phyloP scores from a whole-genome alignment of 2,329 filamentous ascomycete species.

The Arthrinium phaeospermum region DNA sequence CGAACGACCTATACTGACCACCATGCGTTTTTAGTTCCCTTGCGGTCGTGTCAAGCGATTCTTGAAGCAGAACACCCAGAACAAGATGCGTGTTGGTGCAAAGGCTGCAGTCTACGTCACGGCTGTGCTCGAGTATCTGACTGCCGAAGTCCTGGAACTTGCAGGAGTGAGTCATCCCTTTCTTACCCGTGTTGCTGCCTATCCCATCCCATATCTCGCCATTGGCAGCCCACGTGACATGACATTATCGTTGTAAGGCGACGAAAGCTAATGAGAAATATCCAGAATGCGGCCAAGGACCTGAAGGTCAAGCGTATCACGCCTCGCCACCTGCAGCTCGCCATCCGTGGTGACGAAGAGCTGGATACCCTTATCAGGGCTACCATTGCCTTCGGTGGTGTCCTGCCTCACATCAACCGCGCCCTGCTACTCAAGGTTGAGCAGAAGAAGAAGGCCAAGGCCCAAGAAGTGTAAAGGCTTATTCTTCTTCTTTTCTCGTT shows the following conservation, averaged over 20 bases:
- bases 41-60: slow-evolving; percentile 99
- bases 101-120: slow-evolving; percentile 99
- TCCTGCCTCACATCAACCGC: slow-evolving; percentile 98
- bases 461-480: slow-evolving; percentile 48
- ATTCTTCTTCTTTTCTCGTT: not conserved
- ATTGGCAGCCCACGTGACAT: slow-evolving; percentile 15
- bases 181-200: slow-evolving; percentile 21
- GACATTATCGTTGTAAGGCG: not conserved
- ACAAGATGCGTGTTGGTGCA: slow-evolving; percentile 99
- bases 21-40: slow-evolving; percentile 72
- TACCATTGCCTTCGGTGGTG: slow-evolving; percentile 98
- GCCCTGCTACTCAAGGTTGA: slow-evolving; percentile 94
- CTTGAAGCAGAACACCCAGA: slow-evolving; percentile 98
- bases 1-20: not conserved
- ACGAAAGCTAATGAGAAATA: slow-evolving; percentile 25
- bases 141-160: slow-evolving; percentile 95
- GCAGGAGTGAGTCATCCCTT: slow-evolving; percentile 71
- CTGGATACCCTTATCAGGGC: slow-evolving; percentile 96
- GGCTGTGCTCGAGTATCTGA: slow-evolving; percentile 96
- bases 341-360: slow-evolving; percentile 98
- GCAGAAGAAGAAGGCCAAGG: slow-evolving; percentile 88
- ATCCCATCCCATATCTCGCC: slow-evolving; percentile 3
- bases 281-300: slow-evolving; percentile 93
- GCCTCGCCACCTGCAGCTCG: slow-evolving; percentile 94
- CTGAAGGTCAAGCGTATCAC: slow-evolving; percentile 99